phyloP scores from a whole-genome alignment of 805 yeast genomes.

The Lipomyces yamadae region DNA sequence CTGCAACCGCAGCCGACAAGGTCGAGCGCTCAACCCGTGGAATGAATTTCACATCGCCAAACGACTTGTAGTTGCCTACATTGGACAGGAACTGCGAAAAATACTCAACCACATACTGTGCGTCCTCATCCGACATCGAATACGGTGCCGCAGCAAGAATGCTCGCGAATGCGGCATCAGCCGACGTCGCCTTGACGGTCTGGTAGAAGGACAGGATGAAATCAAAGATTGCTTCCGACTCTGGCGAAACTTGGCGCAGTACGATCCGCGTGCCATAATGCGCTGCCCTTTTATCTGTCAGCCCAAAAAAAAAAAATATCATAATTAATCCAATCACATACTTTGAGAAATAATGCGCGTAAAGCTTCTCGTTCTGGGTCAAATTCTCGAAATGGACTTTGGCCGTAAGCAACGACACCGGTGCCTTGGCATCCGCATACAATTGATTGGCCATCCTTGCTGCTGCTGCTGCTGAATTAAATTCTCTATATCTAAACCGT shows the following conservation, averaged over 20 bases:
- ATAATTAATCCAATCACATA: neutral
- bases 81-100: slow-evolving; percentile 67
- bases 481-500: neutral
- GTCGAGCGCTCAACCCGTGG: slow-evolving; percentile 60
- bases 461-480: neutral
- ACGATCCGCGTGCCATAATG: slow-evolving; percentile 84
- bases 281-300: slow-evolving; percentile 54
- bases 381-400: slow-evolving; percentile 70
- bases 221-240: slow-evolving; percentile 76
- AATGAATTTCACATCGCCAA: slow-evolving; percentile 86
- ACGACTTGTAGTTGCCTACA: slow-evolving; percentile 78
- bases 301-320: too few relatives aligned
- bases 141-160: neutral
- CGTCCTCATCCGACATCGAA: slow-evolving; percentile 47
- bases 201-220: slow-evolving; percentile 65
- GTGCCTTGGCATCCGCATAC: slow-evolving; percentile 65
- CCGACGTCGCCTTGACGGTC: slow-evolving; percentile 42
- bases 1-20: slow-evolving; percentile 56
- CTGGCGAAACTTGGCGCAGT: slow-evolving; percentile 79
- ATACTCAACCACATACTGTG: slow-evolving; percentile 59
- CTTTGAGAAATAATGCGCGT: slow-evolving; percentile 82
- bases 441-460: slow-evolving; percentile 2
- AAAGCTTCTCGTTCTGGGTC: slow-evolving; percentile 62
- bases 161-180: slow-evolving; percentile 48
- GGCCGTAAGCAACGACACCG: slow-evolving; percentile 72